phyloP scores from a whole-genome alignment of 108 stramenopile genomes.

The Nitzschia palea region DNA sequence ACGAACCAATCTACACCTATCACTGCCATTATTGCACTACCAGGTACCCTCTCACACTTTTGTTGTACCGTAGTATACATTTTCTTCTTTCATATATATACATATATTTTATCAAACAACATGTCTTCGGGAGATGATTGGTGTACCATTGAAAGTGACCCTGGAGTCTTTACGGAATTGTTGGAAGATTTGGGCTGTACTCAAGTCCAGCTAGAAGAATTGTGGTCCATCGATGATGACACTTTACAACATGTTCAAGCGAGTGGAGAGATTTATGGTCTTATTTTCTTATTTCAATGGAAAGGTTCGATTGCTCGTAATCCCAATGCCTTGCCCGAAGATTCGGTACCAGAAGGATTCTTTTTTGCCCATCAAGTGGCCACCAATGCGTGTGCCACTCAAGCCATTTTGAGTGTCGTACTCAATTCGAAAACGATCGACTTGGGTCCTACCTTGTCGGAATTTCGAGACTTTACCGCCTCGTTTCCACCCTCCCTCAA shows the following conservation, averaged over 20 bases:
- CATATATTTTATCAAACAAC: not conserved
- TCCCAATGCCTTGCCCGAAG: conserved; percentile 27
- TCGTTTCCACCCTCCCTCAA: conserved; percentile 82
- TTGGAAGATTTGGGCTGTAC: conserved; percentile 82
- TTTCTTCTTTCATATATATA: too few relatives aligned
- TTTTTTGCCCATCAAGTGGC: conserved; percentile 91
- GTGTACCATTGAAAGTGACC: conserved; percentile 80
- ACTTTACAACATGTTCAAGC: conserved; percentile 31
- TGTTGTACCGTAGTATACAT: too few relatives aligned
- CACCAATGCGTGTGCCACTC: conserved; percentile 88
- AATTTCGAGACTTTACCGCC: conserved; percentile 80
- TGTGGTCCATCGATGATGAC: conserved; percentile 83
- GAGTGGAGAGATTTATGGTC: conserved; percentile 67
- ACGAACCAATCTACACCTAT: too few relatives aligned
- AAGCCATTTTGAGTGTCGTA: conserved; percentile 84
- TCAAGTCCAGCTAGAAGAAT: conserved; percentile 76
- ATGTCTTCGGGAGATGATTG: conserved; percentile 41
- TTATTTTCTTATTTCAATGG: conserved; percentile 96
- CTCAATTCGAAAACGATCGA: conserved; percentile 59
- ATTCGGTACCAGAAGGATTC: conserved; percentile 58
- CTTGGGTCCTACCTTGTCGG: conserved; percentile 69
- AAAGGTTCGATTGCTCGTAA: conserved; percentile 23
- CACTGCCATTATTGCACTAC: too few relatives aligned
- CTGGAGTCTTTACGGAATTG: conserved; percentile 91
- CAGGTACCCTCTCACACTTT: too few relatives aligned